A percentile compares a stretch with the other conserved stretches of the same genome.
These are phyloP conservation scores for Ophiostoma ips DNA, from an alignment of 2,329 filamentous ascomycete genomes.

Conservation along the genomic window DNA sequence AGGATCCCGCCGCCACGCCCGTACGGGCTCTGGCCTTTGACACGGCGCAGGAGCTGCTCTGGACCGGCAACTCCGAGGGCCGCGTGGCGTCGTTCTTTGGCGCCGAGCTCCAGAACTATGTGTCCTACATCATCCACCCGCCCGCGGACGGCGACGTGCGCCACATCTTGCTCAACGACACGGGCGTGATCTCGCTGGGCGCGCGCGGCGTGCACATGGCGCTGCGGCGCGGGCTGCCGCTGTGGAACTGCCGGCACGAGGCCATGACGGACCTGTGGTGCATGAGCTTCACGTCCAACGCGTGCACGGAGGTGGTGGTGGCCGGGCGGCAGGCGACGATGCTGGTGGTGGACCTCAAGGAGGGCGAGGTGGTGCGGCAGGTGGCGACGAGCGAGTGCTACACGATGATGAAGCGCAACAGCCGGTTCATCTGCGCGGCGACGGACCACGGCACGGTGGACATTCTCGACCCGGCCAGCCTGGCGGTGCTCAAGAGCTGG, in stretches of 20 bases:
- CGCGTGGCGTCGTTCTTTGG: conserved; percentile 81
- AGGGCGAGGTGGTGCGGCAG: conserved; percentile 49
- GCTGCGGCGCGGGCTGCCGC: conserved; percentile 62
- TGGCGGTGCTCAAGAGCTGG: conserved; percentile 73
- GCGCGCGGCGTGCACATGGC: conserved; percentile 78
- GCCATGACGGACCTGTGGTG: conserved; percentile 80
- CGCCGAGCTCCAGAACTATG: conserved; percentile 74
- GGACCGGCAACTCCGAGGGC: conserved; percentile 57
- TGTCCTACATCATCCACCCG: conserved; percentile 71
- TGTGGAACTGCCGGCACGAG: conserved; percentile 61
- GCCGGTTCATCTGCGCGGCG: conserved; percentile 82
- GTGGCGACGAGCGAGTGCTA: conserved; percentile 55
- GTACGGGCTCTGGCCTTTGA: conserved; percentile 81
- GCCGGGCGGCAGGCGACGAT: conserved; percentile 78
- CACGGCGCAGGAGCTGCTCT: conserved; percentile 74
- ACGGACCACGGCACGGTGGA: conserved; percentile 72
- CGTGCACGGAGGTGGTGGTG: conserved; percentile 68
- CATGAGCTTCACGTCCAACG: conserved; percentile 89
- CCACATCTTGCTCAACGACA: conserved; percentile 83
- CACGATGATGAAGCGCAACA: conserved; percentile 73
- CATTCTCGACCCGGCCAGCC: conserved; percentile 66
- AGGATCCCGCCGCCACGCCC: conserved; percentile 46
- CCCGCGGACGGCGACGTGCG: conserved; percentile 63
- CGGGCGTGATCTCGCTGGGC: conserved; percentile 76
- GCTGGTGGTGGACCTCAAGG: conserved; percentile 59